Conservation (phyloP, 257 asterid genomes). For the Prunella vulgaris region DNA sequence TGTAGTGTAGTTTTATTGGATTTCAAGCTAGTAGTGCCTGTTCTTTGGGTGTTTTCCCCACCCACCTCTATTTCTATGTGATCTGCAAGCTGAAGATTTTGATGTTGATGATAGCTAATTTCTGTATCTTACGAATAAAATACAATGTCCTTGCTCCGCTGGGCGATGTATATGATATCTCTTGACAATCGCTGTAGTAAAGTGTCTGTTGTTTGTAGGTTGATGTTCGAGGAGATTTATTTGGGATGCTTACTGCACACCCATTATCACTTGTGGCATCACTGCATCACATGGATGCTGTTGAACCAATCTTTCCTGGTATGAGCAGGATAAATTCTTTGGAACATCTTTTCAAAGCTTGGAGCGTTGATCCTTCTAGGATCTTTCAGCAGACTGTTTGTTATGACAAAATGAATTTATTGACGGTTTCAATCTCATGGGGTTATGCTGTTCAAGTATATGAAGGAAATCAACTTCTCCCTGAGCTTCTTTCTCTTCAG, state of each 20-base stretch:
- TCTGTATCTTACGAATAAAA: background rate
- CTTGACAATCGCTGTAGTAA: background rate
- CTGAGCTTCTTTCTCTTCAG: conserved; percentile 54
- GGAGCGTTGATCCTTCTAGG: conserved; percentile 51
- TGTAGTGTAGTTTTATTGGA: background rate
- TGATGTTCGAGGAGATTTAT: conserved; percentile 70
- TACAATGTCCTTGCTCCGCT: background rate
- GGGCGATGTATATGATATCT: background rate
- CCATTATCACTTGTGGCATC: conserved; percentile 64
- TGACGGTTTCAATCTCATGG: conserved; percentile 80
- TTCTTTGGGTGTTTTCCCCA: background rate
- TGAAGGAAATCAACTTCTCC: conserved; percentile 56
- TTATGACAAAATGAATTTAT: conserved; percentile 40
- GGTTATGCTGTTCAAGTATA: conserved; percentile 72
- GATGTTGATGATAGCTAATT: background rate
- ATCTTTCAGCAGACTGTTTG: conserved; percentile 81
- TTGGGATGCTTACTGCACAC: conserved; percentile 75
- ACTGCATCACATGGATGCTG: conserved; percentile 78
- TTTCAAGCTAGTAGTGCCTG: background rate
- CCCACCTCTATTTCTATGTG: background rate
- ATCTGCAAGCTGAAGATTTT: background rate
- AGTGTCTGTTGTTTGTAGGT: conserved; percentile 36
- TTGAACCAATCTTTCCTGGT: conserved; percentile 69
- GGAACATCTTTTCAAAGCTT: conserved; percentile 62
- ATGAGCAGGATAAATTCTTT: conserved; percentile 48